Evolutionary conservation across 257 asterid species (phyloP).

Genomic region (Gardenia jasminoides): DNA sequence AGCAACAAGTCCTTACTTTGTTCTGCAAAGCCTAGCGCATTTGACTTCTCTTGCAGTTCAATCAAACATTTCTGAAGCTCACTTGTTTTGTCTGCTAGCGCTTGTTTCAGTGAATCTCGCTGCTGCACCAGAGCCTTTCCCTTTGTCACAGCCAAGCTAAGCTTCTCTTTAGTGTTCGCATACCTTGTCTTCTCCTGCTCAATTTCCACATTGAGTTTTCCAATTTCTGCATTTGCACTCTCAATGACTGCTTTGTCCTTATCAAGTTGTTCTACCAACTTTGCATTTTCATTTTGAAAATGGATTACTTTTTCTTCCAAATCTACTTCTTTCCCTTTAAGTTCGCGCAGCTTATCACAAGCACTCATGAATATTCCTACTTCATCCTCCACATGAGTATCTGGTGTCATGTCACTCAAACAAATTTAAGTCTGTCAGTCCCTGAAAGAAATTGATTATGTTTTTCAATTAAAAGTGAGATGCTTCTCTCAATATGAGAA

Average conservation of each 20-base stretch:
- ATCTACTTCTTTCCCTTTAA: slow-evolving; percentile 51
- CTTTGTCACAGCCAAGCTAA: slow-evolving; percentile 92
- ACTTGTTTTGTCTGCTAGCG: slow-evolving; percentile 70
- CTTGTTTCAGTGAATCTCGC: slow-evolving; percentile 79
- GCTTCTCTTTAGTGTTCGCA: slow-evolving; percentile 92
- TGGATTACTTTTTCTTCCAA: slow-evolving; percentile 47
- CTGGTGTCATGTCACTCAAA: slow-evolving; percentile 49
- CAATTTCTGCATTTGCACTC: slow-evolving; percentile 54
- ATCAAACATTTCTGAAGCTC: slow-evolving; percentile 54
- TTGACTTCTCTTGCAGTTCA: slow-evolving; percentile 73
- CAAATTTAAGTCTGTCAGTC: slow-evolving; percentile 52
- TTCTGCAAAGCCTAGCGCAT: slow-evolving; percentile 67
- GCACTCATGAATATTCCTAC: slow-evolving; percentile 44
- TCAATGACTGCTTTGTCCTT: slow-evolving; percentile 51
- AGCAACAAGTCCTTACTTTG: slow-evolving; percentile 48
- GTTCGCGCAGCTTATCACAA: slow-evolving; percentile 51
- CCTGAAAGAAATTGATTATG: slow-evolving; percentile 51
- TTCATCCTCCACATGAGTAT: slow-evolving; percentile 47
- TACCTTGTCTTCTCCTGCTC: slow-evolving; percentile 74
- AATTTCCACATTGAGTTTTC: slow-evolving; percentile 61
- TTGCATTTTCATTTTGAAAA: slow-evolving; percentile 54
- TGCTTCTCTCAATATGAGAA: slow-evolving; percentile 52
- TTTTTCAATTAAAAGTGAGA: slow-evolving; percentile 46
- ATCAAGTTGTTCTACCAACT: slow-evolving; percentile 60
- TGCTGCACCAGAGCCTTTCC: slow-evolving; percentile 98